phyloP scores from a whole-genome alignment of 305 asterid species.

The Fraxinus nigra region DNA sequence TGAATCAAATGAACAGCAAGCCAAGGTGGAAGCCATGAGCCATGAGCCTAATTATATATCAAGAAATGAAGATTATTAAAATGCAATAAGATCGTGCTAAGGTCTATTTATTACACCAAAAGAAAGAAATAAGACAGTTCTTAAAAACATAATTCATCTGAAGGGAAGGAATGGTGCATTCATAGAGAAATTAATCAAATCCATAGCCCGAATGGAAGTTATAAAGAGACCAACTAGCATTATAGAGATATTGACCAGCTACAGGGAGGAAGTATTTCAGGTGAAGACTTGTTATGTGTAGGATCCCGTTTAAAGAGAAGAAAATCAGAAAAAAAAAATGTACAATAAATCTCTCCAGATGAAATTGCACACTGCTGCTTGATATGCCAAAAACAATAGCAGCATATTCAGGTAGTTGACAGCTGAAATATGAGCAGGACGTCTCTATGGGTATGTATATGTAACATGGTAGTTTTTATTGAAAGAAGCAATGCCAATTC shows the following conservation, averaged over 20 bases:
- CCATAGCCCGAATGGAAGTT: not conserved
- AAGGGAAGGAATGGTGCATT: not conserved
- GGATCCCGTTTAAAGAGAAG: not conserved
- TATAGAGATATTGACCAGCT: not conserved
- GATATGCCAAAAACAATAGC: not conserved
- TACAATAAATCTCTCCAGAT: not conserved
- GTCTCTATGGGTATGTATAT: not conserved
- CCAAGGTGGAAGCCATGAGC: conserved; percentile 98
- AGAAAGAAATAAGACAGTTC: not conserved
- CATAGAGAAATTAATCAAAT: not conserved
- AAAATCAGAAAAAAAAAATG: not conserved
- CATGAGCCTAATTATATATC: conserved; percentile 56
- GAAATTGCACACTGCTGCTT: not conserved
- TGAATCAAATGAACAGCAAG: conserved; percentile 48
- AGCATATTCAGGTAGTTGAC: not conserved
- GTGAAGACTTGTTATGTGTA: not conserved
- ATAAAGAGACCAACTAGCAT: not conserved
- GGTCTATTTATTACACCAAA: not conserved
- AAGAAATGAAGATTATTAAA: not conserved
- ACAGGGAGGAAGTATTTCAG: not conserved
- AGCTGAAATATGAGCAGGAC: not conserved
- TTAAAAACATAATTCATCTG: not conserved
- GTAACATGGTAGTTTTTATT: not conserved
- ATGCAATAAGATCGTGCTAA: not conserved
- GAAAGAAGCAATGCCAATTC: not conserved